Evolutionary conservation across 805 yeast genomes (phyloP).

Genomic region (Candida boidinii): DNA sequence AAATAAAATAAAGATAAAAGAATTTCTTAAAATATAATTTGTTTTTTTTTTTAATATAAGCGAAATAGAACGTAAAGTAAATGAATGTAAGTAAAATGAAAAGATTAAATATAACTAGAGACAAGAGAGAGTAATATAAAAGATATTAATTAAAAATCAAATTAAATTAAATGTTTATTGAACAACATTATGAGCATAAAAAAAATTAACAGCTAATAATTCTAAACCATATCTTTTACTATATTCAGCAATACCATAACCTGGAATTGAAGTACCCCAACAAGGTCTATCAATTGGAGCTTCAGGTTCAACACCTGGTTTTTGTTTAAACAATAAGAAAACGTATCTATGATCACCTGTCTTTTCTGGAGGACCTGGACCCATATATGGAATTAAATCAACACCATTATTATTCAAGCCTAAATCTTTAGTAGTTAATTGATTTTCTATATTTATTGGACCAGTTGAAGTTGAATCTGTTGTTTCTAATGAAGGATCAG

Average conservation of each 20-base stretch:
- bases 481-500: too few relatives aligned
- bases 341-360: constrained; percentile 87
- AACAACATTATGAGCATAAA: constrained; percentile 72
- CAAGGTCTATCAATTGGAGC: constrained; percentile 48
- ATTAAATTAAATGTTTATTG: too few relatives aligned
- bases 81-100: neutral
- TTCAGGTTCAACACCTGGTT: constrained; percentile 29
- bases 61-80: too few relatives aligned
- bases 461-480: constrained; percentile 12
- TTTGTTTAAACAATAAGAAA: constrained; percentile 66
- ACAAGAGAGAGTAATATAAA: too few relatives aligned
- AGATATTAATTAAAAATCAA: too few relatives aligned
- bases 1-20: too few relatives aligned
- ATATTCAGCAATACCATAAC: constrained; percentile 72
- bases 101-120: too few relatives aligned
- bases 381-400: constrained; percentile 50
- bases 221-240: constrained; percentile 51
- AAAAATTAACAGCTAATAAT: constrained; percentile 73
- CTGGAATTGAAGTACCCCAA: constrained; percentile 86
- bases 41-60: too few relatives aligned
- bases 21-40: too few relatives aligned
- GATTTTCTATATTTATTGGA: constrained; percentile 18
- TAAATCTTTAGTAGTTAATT: constrained; percentile 27
- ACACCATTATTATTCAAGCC: constrained; percentile 23
- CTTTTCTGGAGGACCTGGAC: constrained; percentile 86